These are phyloP conservation scores for Aureobasidium sp. DNA, from an alignment of 2,329 filamentous ascomycete genomes.

Conservation along the genomic window DNA sequence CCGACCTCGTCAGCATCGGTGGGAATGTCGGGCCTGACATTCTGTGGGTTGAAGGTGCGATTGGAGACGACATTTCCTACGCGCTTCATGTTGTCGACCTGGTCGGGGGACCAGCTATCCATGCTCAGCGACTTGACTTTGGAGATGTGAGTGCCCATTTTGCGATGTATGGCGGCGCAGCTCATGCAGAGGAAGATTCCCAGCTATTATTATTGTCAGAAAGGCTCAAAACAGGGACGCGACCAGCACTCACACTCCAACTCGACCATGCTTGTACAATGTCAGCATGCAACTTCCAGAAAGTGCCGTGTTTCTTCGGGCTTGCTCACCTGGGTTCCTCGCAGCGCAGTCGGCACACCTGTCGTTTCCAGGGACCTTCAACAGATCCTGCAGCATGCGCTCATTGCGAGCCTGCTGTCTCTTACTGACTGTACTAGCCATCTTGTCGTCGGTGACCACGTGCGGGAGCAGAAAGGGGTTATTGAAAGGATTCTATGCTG, in stretches of 20 bases:
- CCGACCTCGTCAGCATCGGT: slow-evolving; percentile 90
- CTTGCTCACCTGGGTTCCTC: slow-evolving; percentile 73
- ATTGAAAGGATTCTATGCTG: background rate
- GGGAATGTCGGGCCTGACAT: slow-evolving; percentile 74
- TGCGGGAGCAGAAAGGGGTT: background rate
- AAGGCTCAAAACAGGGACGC: background rate
- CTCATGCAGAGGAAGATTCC: slow-evolving; percentile 97
- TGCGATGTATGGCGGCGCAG: slow-evolving; percentile 90
- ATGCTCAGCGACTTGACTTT: slow-evolving; percentile 99
- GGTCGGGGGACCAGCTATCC: slow-evolving; percentile 94
- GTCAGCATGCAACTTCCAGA: slow-evolving; percentile 25
- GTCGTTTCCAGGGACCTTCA: slow-evolving; percentile 85
- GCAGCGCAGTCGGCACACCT: slow-evolving; percentile 88
- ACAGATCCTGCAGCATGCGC: slow-evolving; percentile 79
- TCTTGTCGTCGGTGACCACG: slow-evolving; percentile 30
- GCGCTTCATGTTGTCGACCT: slow-evolving; percentile 95
- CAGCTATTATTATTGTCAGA: slow-evolving; percentile 49
- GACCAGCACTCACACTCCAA: slow-evolving; percentile 68
- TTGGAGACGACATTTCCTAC: slow-evolving; percentile 84
- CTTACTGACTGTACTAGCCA: slow-evolving; percentile 78
- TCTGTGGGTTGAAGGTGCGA: slow-evolving; percentile 79
- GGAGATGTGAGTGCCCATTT: slow-evolving; percentile 93
- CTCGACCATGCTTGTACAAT: slow-evolving; percentile 73
- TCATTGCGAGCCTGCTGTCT: slow-evolving; percentile 98
- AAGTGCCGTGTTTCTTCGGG: slow-evolving; percentile 4